Evolutionary conservation across 768 basidiomycete genomes (phyloP).

Genomic region (Gymnopilus junonius): DNA sequence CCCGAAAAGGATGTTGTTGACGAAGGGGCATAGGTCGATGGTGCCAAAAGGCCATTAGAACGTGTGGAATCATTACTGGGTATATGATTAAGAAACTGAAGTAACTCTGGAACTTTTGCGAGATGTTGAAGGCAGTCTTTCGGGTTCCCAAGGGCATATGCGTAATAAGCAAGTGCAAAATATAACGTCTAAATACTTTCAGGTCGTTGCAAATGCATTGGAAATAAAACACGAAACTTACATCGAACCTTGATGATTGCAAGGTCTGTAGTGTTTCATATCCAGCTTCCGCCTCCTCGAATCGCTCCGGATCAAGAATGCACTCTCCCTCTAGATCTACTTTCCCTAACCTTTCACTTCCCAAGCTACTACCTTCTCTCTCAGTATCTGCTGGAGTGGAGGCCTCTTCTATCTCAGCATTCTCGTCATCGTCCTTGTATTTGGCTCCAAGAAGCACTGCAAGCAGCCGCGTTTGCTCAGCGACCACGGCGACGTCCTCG

Average conservation of each 20-base stretch:
- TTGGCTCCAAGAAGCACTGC: slow-evolving; percentile 57
- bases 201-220: slow-evolving; percentile 7
- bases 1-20: slow-evolving; percentile 55
- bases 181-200: slow-evolving; percentile 56
- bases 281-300: slow-evolving; percentile 58
- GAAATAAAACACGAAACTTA: slow-evolving; percentile 35
- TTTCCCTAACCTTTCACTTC: slow-evolving; percentile 8
- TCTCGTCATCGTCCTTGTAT: slow-evolving; percentile 58
- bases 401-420: slow-evolving; percentile 33
- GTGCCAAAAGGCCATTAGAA: slow-evolving; percentile 33
- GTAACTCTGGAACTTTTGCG: slow-evolving; percentile 54
- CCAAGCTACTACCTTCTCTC: slow-evolving; percentile 28
- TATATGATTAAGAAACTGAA: slow-evolving; percentile 58
- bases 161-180: slow-evolving; percentile 77
- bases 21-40: slow-evolving; percentile 39
- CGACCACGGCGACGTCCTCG: slow-evolving; percentile 64
- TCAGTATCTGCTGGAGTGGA: not conserved
- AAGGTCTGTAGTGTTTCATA: slow-evolving; percentile 59
- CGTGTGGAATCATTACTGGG: slow-evolving; percentile 46
- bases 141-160: slow-evolving; percentile 74
- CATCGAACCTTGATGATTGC: slow-evolving; percentile 57
- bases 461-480: slow-evolving; percentile 67
- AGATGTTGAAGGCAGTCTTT: slow-evolving; percentile 66
- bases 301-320: slow-evolving; percentile 53
- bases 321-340: slow-evolving; percentile 62